A percentile compares a stretch with the other conserved stretches of the same genome.
phyloP scores from a whole-genome alignment of 805 yeast genomes.

The Ogataea pini region DNA sequence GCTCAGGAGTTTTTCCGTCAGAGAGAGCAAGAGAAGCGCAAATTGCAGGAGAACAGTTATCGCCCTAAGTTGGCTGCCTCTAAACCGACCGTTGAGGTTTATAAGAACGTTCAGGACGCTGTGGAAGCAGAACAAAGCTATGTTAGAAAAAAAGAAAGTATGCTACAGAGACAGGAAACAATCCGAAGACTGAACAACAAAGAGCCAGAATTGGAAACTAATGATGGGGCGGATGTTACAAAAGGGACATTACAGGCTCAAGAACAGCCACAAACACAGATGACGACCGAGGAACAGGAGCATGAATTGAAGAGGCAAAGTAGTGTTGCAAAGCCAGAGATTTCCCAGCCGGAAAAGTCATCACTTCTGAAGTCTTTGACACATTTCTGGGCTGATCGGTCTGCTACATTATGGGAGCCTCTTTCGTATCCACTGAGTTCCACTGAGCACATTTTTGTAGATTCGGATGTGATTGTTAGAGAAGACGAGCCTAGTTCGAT shows the following conservation, averaged over 20 bases:
- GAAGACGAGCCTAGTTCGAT: conserved; percentile 97
- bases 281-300: neutral
- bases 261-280: neutral
- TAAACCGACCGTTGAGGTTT: conserved; percentile 88
- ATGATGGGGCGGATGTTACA: neutral
- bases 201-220: neutral
- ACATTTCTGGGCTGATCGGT: conserved; percentile 96
- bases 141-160: conserved; percentile 11
- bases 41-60: conserved; percentile 57
- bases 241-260: neutral
- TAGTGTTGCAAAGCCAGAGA: conserved; percentile 21
- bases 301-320: conserved; percentile 11
- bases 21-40: conserved; percentile 74
- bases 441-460: conserved; percentile 89
- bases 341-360: conserved; percentile 61
- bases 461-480: conserved; percentile 87
- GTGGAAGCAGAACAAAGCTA: conserved; percentile 51
- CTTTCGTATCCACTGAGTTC: conserved; percentile 77
- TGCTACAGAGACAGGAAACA: neutral
- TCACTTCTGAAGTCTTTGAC: conserved; percentile 81
- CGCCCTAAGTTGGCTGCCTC: conserved; percentile 75
- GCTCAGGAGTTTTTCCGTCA: conserved; percentile 86
- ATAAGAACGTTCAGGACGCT: conserved; percentile 84
- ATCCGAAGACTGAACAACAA: neutral
- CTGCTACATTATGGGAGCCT: conserved; percentile 94